Base-by-base conservation (phyloP, 73 alveolate genomes). In the Paramecium sexaurelia region DNA sequence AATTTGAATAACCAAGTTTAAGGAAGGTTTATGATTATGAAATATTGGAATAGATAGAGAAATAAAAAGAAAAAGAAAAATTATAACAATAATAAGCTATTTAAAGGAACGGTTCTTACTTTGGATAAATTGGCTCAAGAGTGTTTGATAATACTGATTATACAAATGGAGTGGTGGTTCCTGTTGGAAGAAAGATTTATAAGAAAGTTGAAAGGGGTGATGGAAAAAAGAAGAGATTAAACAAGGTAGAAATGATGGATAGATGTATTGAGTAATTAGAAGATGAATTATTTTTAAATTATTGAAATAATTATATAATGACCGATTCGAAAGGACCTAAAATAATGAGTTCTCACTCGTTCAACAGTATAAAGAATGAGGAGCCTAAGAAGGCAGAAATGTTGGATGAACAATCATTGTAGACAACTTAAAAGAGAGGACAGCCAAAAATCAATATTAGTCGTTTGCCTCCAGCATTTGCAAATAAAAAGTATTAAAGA, bases 301-400 rank as follows among this genome's bases (percentile, higher is more conserved):
- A 4, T 61, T 61, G 83, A 61, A 27, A 39, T 37, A 78, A 36
- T 40, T 37, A 36, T 78, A 78, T 37, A 45, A 78, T 78, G 73
- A 45, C 39, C 73, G 90, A 45, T 29, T 24, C 24, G 41, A 78
- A 78, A 33, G 90, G 90, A 41, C 90, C 90, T 20, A 78, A 78
- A 33, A 78, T 78, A 20, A 78, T 78, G 90, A 78, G 55, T 78
- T 78, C 90, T 41, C 90, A 78, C 17, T 78, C 90, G 11, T 78
- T 78, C 55, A 78, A 78, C 41, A 24, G 55, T 61, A 39, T 78
- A 5, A 78, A 78, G 71, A 78, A 78, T 43, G 90, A 78, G 8
- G 90, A 78, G n/a, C 55, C 55, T 24, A 43, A 43, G 26, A 22
- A 39, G 32, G 19, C 43, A 2, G 90, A 78, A 71, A 17, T 20